Evolutionary conservation across 2,329 filamentous ascomycete genomes (phyloP).

Genomic region (Lachnellula occidentalis): DNA sequence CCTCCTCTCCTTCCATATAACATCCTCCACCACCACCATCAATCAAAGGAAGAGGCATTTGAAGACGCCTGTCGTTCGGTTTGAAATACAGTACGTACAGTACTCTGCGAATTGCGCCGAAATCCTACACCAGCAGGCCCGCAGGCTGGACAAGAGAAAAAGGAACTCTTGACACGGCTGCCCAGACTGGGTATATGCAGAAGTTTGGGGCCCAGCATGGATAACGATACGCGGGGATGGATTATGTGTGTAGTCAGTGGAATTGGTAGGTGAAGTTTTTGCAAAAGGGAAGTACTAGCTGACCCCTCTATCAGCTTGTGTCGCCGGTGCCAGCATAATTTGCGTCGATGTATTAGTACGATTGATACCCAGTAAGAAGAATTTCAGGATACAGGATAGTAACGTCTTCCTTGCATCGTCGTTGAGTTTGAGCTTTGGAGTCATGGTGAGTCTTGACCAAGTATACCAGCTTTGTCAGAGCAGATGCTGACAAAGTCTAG

Average conservation of each 20-base stretch:
- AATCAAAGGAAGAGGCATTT: too few relatives aligned
- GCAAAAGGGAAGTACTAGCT: slow-evolving; percentile 2
- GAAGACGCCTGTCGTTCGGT: neutral
- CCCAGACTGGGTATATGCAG: neutral
- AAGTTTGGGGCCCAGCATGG: slow-evolving; percentile 33
- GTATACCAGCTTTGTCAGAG: neutral
- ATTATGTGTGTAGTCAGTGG: slow-evolving; percentile 85
- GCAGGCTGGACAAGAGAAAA: neutral
- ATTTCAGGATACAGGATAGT: slow-evolving; percentile 86
- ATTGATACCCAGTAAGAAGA: slow-evolving; percentile 63
- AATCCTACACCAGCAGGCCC: neutral
- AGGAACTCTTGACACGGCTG: neutral
- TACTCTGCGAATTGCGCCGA: neutral
- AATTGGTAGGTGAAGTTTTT: slow-evolving; percentile 44
- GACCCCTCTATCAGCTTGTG: slow-evolving; percentile 43
- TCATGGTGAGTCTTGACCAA: slow-evolving; percentile 64
- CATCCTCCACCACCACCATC: too few relatives aligned
- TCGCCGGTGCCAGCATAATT: slow-evolving; percentile 76
- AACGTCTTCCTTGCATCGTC: slow-evolving; percentile 83
- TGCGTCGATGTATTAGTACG: slow-evolving; percentile 77
- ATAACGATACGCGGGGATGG: slow-evolving; percentile 89
- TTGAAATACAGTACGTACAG: neutral
- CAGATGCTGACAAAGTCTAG: slow-evolving; percentile 39
- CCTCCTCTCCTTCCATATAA: too few relatives aligned
- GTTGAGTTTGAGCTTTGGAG: slow-evolving; percentile 87